Conservation (phyloP, 257 asterid species). For the Nicotiana sylvestris region DNA sequence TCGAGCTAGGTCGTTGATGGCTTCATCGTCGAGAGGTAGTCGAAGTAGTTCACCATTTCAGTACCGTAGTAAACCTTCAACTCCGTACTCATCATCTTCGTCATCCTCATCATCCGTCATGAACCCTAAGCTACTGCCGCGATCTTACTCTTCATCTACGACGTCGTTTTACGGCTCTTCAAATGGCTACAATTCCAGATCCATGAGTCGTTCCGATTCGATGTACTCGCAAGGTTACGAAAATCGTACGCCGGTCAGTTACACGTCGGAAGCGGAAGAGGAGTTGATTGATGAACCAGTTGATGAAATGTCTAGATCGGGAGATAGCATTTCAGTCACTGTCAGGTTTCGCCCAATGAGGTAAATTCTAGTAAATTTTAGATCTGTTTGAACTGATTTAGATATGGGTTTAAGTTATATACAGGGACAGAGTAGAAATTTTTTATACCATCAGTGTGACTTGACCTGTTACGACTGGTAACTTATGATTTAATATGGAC, state of each 20-base stretch:
- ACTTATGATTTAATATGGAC: no score
- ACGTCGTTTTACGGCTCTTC: conserved; percentile 70
- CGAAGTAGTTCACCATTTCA: conserved; percentile 82
- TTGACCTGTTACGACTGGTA: no score
- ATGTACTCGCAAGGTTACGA: conserved; percentile 31
- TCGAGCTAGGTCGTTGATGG: conserved; percentile 81
- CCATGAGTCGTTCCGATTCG: conserved; percentile 54
- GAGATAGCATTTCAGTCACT: conserved; percentile 91
- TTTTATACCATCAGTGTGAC: no score
- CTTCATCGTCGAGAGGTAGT: conserved; percentile 88
- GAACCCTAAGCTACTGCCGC: conserved; percentile 60
- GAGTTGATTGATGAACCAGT: conserved; percentile 59
- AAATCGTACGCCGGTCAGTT: conserved; percentile 54
- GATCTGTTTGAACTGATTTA: conserved; percentile 28
- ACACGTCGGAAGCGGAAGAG: conserved; percentile 60
- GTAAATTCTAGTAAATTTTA: conserved; percentile 60
- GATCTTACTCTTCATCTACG: conserved; percentile 62
- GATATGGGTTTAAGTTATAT: conserved; percentile 13
- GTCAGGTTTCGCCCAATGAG: conserved; percentile 94
- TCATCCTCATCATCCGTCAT: conserved; percentile 87
- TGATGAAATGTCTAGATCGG: conserved; percentile 70
- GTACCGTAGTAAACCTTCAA: conserved; percentile 61
- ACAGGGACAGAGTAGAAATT: no score
- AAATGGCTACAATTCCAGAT: conserved; percentile 78
- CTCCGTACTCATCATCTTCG: conserved; percentile 80